A percentile compares a stretch with the other conserved stretches of the same genome.
These are phyloP conservation scores for Fusarium scirpi DNA, from an alignment of 2,329 filamentous ascomycete species.

Conservation along the genomic window DNA sequence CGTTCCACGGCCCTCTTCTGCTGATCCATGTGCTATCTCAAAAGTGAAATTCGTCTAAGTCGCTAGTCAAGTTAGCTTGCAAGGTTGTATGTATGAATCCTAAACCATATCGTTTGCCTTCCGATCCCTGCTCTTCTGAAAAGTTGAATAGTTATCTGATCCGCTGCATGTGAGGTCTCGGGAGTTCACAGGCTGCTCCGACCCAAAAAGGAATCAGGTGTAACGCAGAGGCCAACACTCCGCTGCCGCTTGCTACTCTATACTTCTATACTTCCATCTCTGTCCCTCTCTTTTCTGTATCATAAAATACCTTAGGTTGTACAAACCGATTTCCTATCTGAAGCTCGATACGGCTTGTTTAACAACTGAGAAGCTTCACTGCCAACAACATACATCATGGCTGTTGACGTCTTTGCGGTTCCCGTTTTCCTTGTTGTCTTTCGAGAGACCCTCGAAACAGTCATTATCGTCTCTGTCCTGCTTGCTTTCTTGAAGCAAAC, in stretches of 20 bases:
- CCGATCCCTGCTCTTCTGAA: constrained; percentile 5
- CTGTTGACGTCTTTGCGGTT: constrained; percentile 78
- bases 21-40: constrained; percentile 15
- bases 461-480: constrained; percentile 88
- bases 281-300: background rate
- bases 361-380: background rate
- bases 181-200: constrained; percentile 4
- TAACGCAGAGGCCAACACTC: constrained; percentile 14
- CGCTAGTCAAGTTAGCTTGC: constrained; percentile 10
- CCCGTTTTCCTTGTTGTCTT: constrained; percentile 93
- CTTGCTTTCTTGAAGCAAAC: constrained; percentile 88
- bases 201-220: constrained; percentile 27
- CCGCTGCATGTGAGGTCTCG: constrained; percentile 12
- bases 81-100: constrained; percentile 26
- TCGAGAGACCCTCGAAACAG: constrained; percentile 84
- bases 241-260: constrained; percentile 12
- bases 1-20: constrained; percentile 3
- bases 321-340: background rate
- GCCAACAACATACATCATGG: constrained; percentile 57
- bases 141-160: constrained; percentile 29
- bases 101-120: constrained; percentile 13
- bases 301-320: background rate
- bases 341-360: background rate
- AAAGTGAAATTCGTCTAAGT: constrained; percentile 26
- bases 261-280: background rate